These are phyloP conservation scores for Verruconis gallopava DNA, from an alignment of 2,329 filamentous ascomycete species.

Conservation along the genomic window DNA sequence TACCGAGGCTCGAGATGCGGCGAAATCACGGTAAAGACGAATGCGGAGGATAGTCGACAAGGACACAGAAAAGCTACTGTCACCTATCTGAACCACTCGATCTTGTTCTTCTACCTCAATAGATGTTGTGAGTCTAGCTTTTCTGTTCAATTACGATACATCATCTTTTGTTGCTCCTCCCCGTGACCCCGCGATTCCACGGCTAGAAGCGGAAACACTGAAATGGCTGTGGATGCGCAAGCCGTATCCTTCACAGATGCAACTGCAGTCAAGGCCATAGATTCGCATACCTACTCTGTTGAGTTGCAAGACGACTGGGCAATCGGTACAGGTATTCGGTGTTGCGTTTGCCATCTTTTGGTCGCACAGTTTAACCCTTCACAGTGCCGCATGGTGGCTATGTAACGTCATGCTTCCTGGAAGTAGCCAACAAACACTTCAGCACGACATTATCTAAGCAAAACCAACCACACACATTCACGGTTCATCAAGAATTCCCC, in stretches of 20 bases:
- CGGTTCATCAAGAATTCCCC: constrained; percentile 52
- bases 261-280: constrained; percentile 33
- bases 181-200: not conserved
- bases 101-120: no score
- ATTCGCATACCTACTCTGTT: constrained; percentile 45
- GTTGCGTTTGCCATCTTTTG: not conserved
- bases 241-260: constrained; percentile 33
- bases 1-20: no score
- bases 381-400: constrained; percentile 60
- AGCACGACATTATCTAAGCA: constrained; percentile 41
- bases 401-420: constrained; percentile 49
- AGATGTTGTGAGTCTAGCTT: no score
- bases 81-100: no score
- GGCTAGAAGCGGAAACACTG: not conserved
- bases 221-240: not conserved
- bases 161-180: no score
- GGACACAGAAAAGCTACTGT: no score
- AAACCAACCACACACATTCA: constrained; percentile 49
- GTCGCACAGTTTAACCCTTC: constrained; percentile 8
- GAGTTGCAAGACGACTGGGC: constrained; percentile 47
- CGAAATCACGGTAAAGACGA: no score
- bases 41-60: no score
- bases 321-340: constrained; percentile 45
- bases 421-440: constrained; percentile 48
- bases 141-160: no score